Conservation (phyloP, 305 asterid species). For the Stenogyne calaminthoides region DNA sequence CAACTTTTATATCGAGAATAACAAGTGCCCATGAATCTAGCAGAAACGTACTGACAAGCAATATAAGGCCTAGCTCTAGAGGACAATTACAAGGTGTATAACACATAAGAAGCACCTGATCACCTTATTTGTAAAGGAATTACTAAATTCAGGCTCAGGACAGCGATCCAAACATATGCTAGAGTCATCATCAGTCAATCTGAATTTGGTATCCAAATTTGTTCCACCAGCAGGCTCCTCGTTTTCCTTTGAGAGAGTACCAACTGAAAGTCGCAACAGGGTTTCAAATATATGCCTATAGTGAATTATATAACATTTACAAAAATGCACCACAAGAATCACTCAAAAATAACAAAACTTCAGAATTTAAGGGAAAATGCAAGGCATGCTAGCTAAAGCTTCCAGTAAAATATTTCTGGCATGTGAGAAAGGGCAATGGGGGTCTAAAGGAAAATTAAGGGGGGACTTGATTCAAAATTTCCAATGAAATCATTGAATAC, state of each 20-base stretch:
- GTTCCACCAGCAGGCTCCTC: conserved; percentile 54
- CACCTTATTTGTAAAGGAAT: conserved; percentile 52
- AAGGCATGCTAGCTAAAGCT: neutral
- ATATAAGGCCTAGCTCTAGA: neutral
- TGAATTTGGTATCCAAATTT: conserved; percentile 61
- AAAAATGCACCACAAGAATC: conserved; percentile 21
- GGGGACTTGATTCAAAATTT: too few species aligned
- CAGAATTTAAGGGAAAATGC: neutral
- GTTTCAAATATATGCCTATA: conserved; percentile 15
- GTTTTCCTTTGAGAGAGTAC: conserved; percentile 45
- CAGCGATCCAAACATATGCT: conserved; percentile 42
- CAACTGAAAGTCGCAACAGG: conserved; percentile 51
- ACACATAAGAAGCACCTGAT: conserved; percentile 6
- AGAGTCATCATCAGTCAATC: conserved; percentile 55
- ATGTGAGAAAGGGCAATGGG: conserved; percentile 16
- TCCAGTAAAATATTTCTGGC: conserved; percentile 14
- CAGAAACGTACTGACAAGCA: neutral
- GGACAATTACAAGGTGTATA: neutral
- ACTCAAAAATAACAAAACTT: neutral
- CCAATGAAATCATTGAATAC: too few species aligned
- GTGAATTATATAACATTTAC: conserved; percentile 11
- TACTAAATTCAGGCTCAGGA: conserved; percentile 38
- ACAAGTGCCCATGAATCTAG: neutral
- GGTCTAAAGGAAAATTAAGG: neutral
- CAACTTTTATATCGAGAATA: neutral